Evolutionary conservation across 192 early-diverging fungal species (phyloP), one percentile per base, ranked within the genome.

Genomic region (Phycomyces blakesleeanus): DNA sequence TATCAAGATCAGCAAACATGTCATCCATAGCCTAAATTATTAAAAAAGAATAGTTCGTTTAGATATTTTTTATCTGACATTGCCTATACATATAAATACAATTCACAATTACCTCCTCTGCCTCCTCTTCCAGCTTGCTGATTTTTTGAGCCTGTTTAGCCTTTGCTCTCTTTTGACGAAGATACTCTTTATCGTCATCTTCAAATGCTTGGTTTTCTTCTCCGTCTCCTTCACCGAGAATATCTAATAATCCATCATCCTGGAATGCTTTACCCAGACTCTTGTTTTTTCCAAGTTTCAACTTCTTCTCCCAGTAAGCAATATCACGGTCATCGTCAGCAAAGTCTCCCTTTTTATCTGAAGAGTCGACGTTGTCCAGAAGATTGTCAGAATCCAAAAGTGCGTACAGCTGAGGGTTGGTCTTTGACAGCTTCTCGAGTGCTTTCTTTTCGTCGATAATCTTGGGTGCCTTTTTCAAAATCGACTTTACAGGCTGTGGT

Each of bases 261-360:
- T 76, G 55, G 34, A 78, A 82, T 9, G 73, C 75, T n/a, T 76
- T 82, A 22, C 76, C 78, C 21, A 79, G 55, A 14, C 68, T 74
- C 18, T 72, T 73, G 25, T 57, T 65, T 8, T 76, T 76, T 29
- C 77, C 71, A 42, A 83, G 15, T 21, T 76, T 76, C 24, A 83
- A 61, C 38, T 80, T 83, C 55, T 76, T 77, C 29, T 83, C 81
- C 63, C 77, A 83, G 49, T 78, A 73, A 16, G 73, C 76, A 72
- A 83, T 79, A 40, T 66, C 75, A 37, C 75, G 78, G 55, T 83
- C 78, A 20, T 83, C 81, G 10, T 83, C 76, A 16, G 64, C 69
- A 24, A 60, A 65, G 16, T 60, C 62, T 10, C 58, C 67, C 10
- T 68, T 63, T 21, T 61, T 59, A 12, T 61, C 22, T 0, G 41